Evolutionary conservation across 306 rosid genomes (phyloP), one percentile per base, ranked within the genome.

Genomic region (Quercus alba): DNA sequence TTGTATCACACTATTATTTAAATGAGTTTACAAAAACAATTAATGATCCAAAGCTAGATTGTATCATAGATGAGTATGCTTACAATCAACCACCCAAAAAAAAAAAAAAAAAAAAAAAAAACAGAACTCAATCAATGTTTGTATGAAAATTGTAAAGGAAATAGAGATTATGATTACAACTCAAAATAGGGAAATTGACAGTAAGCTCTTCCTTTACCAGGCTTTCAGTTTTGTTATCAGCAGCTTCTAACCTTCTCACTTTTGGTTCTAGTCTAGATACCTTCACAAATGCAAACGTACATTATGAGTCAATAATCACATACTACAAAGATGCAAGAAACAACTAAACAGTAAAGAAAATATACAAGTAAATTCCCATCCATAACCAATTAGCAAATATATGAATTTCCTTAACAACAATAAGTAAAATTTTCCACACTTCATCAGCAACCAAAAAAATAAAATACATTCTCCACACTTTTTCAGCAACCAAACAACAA

Each of bases 181-280:
- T 25, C 26, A 25, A 25, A 25, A 25, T 25, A 25, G 2, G 26
- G 2, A 25, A 25, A 25, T 25, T 1, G 26, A 25, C n/a, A 56
- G 88, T 80, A 64, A 83, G 72, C 83, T 90, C 92, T 77, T 75
- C 90, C 75, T 66, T 26, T 1, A 49, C 88, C 1, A 78, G n/a
- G 72, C 3, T 82, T 23, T 77, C 88, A n/a, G 82, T 77, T 82
- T 85, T 91, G 55, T 25, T 79, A 28, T 81, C 81, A 81, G 85
- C 54, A 49, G 67, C 74, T 0, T 80, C 85, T 68, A 70, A 1
- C 15, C 90, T 92, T 76, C 84, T 82, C 72, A 93, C 86, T 79
- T 68, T 93, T 2, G 99, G 93, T 21, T 95, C 98, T 84, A 95
- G 76, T 82, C 99, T 89, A 76, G 93, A 87, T 88, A 93, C 81